phyloP scores from a whole-genome alignment of 2,329 filamentous ascomycete species.

The Leptodontidium sp. region DNA sequence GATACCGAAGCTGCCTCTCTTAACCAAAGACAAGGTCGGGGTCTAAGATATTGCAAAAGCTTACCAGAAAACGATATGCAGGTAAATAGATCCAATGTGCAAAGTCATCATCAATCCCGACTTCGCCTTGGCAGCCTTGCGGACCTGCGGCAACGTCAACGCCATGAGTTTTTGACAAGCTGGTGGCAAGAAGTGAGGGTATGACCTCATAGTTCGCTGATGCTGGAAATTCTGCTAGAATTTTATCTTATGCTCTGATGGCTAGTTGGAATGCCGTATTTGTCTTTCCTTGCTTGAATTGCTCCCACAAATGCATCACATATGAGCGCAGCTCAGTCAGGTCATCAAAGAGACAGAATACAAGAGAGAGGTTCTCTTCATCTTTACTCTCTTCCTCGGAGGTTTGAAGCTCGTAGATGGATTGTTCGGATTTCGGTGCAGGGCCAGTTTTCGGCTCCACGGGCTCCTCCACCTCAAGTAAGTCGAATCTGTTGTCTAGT shows the following conservation, averaged over 20 bases:
- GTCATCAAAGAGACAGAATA: slow-evolving; percentile 29
- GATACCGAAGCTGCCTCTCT: slow-evolving; percentile 22
- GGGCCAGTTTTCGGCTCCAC: background rate
- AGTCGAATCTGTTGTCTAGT: slow-evolving; percentile 28
- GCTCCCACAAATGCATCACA: slow-evolving; percentile 16
- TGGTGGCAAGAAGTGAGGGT: background rate
- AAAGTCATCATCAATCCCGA: background rate
- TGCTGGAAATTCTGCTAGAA: background rate
- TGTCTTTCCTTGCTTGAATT: slow-evolving; percentile 15
- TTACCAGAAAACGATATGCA: slow-evolving; percentile 14
- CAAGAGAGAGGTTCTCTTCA: slow-evolving; percentile 27
- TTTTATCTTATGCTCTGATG: slow-evolving; percentile 20
- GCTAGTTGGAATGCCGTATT: slow-evolving; percentile 30
- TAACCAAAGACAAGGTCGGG: background rate
- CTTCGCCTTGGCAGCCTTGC: background rate
- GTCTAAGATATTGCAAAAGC: slow-evolving; percentile 18
- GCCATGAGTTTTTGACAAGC: background rate
- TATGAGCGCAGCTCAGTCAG: slow-evolving; percentile 20
- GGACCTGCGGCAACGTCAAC: background rate
- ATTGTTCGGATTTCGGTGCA: background rate
- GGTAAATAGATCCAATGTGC: slow-evolving; percentile 16
- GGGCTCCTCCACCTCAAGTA: slow-evolving; percentile 31
- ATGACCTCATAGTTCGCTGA: slow-evolving; percentile 3
- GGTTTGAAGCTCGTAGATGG: background rate
- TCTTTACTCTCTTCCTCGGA: background rate